A percentile compares a stretch with the other conserved stretches of the same genome.
phyloP scores from a whole-genome alignment of 441 rosid genomes.

The Iberis amara region DNA sequence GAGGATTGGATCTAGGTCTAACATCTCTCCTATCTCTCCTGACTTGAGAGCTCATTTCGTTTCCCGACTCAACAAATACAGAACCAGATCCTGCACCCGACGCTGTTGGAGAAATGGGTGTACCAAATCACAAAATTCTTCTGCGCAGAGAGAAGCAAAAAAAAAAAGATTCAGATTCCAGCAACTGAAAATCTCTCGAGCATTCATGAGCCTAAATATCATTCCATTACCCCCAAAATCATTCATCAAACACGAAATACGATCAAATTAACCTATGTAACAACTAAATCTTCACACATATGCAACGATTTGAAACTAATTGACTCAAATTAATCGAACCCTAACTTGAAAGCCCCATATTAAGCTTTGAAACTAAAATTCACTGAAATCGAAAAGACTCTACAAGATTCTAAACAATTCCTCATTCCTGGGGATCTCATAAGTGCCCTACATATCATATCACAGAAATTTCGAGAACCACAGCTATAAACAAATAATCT shows the following conservation, averaged over 20 bases:
- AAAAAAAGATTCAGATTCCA: not conserved
- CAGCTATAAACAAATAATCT: not conserved
- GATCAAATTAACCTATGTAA: not conserved
- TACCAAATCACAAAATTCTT: not conserved
- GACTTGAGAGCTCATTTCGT: conserved; percentile 52
- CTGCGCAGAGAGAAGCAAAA: not conserved
- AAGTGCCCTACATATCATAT: conserved; percentile 12
- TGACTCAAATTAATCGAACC: not conserved
- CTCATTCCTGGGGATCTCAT: not conserved
- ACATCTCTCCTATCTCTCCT: conserved; percentile 41
- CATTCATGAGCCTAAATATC: too few species aligned
- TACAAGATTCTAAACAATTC: too few species aligned
- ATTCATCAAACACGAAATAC: not conserved
- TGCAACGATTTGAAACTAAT: not conserved
- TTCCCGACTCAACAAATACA: conserved; percentile 26
- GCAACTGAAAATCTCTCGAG: not conserved
- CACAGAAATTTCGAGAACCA: conserved; percentile 10
- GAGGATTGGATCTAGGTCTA: conserved; percentile 32
- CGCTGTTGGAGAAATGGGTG: conserved; percentile 5
- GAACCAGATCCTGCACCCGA: conserved; percentile 22
- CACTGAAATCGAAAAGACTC: too few species aligned
- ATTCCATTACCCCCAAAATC: too few species aligned
- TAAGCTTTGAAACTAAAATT: too few species aligned
- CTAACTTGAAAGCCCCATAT: not conserved
- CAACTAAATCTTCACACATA: not conserved